Conservation (phyloP, 2,329 filamentous ascomycete species). For the Microdochium trichocladiopsis region DNA sequence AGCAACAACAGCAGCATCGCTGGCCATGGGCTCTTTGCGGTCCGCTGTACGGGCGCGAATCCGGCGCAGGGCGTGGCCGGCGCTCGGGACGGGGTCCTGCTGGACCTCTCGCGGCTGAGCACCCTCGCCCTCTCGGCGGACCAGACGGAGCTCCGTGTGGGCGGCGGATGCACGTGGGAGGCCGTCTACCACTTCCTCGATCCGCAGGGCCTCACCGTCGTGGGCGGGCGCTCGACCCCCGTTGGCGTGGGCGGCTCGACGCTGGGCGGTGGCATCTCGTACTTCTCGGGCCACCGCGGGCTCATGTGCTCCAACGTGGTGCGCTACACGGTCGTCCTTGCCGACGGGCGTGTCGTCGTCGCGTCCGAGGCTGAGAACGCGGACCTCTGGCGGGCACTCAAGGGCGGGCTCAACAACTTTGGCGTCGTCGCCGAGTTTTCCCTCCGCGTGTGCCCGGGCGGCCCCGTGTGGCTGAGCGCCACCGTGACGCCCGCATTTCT, state of each 20-base stretch:
- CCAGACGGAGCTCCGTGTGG: background rate
- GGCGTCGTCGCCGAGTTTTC: constrained; percentile 2
- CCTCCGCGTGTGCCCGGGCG: background rate
- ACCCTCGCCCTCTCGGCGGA: background rate
- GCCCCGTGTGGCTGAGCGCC: background rate
- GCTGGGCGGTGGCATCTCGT: constrained; percentile 17
- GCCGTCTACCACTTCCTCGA: background rate
- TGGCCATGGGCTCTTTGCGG: background rate
- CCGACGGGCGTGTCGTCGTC: constrained; percentile 21
- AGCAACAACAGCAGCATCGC: background rate
- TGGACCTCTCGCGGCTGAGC: background rate
- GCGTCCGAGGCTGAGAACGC: constrained; percentile 25
- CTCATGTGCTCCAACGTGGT: constrained; percentile 22
- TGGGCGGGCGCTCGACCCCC: constrained; percentile 12
- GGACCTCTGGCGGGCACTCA: constrained; percentile 18
- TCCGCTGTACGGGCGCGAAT: background rate
- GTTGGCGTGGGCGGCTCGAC: constrained; percentile 18
- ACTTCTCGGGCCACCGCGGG: constrained; percentile 22
- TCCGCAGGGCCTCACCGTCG: constrained; percentile 8
- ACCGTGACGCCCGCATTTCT: background rate
- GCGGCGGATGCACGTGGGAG: background rate
- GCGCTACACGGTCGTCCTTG: constrained; percentile 26
- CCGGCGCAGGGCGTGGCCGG: background rate
- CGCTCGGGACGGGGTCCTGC: background rate
- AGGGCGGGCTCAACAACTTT: constrained; percentile 3